Evolutionary conservation across 2,329 filamentous ascomycete species (phyloP).

Genomic region (Cryphonectria japonica): DNA sequence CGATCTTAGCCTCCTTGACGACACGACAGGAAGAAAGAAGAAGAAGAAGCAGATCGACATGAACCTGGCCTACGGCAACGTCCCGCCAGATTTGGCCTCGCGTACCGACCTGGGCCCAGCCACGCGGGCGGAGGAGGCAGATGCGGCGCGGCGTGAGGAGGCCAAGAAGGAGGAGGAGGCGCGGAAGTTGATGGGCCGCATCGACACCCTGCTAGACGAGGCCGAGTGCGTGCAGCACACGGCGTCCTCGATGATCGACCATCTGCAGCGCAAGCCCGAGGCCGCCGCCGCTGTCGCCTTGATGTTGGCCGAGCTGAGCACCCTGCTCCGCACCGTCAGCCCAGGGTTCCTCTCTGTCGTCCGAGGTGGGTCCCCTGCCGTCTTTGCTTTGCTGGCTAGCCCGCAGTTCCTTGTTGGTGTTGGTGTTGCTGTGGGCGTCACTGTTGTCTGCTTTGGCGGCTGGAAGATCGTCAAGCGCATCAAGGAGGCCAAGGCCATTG

Average conservation of each 20-base stretch:
- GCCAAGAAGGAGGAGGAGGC: slow-evolving; percentile 55
- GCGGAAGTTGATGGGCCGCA: slow-evolving; percentile 66
- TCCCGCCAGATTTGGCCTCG: slow-evolving; percentile 69
- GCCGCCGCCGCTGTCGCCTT: slow-evolving; percentile 92
- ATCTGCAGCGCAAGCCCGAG: slow-evolving; percentile 73
- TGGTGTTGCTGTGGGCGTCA: slow-evolving; percentile 87
- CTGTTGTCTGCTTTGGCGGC: slow-evolving; percentile 91
- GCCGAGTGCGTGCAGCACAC: slow-evolving; percentile 87
- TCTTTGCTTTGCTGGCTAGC: slow-evolving; percentile 83
- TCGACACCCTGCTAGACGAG: slow-evolving; percentile 81
- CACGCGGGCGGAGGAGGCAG: slow-evolving; percentile 35
- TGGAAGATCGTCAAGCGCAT: slow-evolving; percentile 98
- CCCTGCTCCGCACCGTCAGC: slow-evolving; percentile 79
- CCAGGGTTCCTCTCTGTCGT: slow-evolving; percentile 76
- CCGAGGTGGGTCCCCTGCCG: slow-evolving; percentile 80
- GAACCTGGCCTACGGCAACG: slow-evolving; percentile 86
- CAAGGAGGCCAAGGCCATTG: slow-evolving; percentile 43
- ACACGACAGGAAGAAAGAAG: slow-evolving; percentile 21
- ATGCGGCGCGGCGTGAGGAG: slow-evolving; percentile 53
- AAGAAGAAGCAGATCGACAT: slow-evolving; percentile 71
- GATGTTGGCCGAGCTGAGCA: slow-evolving; percentile 88
- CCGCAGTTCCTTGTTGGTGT: slow-evolving; percentile 95
- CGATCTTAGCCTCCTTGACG: slow-evolving; percentile 41
- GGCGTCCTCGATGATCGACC: slow-evolving; percentile 79
- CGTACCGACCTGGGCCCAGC: slow-evolving; percentile 49